phyloP scores from a whole-genome alignment of 768 basidiomycete species.

The Glaciozyma antarctica region DNA sequence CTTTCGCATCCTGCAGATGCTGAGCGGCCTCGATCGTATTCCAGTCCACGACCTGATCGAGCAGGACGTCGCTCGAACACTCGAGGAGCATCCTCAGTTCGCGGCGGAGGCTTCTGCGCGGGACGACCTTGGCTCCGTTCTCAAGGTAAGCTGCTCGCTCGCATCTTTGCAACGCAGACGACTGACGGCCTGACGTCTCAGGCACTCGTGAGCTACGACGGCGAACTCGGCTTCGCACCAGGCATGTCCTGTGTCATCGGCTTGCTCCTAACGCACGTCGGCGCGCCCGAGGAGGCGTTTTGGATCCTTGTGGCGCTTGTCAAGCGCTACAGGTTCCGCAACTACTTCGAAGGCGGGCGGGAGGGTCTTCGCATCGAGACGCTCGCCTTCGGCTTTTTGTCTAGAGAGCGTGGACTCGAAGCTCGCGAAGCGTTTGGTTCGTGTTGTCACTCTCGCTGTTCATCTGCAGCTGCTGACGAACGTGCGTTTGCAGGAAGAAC shows the following conservation, averaged over 20 bases:
- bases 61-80: constrained; percentile 7
- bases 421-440: constrained; percentile 14
- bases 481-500: constrained; percentile 2
- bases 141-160: constrained; percentile 7
- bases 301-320: constrained; percentile 17
- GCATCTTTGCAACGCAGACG: too few species aligned
- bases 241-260: constrained; percentile 11
- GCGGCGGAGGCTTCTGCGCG: constrained; percentile 5
- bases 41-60: background rate
- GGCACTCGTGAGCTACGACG: constrained; percentile 17
- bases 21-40: background rate
- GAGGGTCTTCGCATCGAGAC: constrained; percentile 14
- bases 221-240: constrained; percentile 9
- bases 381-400: constrained; percentile 12
- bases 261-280: constrained; percentile 17
- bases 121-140: constrained; percentile 10
- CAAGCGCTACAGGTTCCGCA: constrained; percentile 9
- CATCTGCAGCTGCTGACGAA: too few species aligned
- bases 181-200: background rate
- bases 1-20: background rate
- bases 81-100: constrained; percentile 19
- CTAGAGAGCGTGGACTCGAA: constrained; percentile 21
- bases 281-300: constrained; percentile 13
- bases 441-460: background rate
- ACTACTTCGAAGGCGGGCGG: constrained; percentile 6